A percentile compares a stretch with the other conserved stretches of the same genome.
Conservation (phyloP, 139 green algal genomes). For the Tetraselmis chui region DNA sequence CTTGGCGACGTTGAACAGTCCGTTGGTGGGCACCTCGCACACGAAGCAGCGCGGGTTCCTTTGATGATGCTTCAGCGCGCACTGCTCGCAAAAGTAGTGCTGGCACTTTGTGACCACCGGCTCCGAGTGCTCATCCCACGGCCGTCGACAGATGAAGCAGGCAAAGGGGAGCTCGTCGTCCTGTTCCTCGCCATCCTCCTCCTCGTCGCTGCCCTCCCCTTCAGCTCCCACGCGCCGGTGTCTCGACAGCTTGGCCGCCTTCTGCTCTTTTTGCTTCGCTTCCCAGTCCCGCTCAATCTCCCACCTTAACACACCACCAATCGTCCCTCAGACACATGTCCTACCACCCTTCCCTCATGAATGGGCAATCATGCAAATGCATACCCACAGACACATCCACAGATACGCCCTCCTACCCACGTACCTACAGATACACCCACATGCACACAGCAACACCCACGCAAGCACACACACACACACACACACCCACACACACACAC, state of each 20-base stretch:
- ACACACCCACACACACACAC: too few relatives aligned
- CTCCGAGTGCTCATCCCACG: conserved; percentile 70
- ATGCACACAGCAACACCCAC: too few relatives aligned
- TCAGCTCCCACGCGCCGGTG: conserved; percentile 24
- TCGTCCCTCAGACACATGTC: too few relatives aligned
- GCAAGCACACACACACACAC: too few relatives aligned
- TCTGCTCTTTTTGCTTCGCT: conserved; percentile 76
- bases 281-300: conserved; percentile 78
- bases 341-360: too few relatives aligned
- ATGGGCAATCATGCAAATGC: too few relatives aligned
- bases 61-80: conserved; percentile 85
- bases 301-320: too few relatives aligned
- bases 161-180: conserved; percentile 91
- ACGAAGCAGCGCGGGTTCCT: conserved; percentile 80
- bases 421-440: too few relatives aligned
- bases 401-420: too few relatives aligned
- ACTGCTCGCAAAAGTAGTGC: conserved; percentile 98
- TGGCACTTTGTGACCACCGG: conserved; percentile 89
- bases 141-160: conserved; percentile 82
- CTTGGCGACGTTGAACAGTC: conserved; percentile 95
- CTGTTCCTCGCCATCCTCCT: conserved; percentile 38
- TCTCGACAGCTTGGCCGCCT: conserved; percentile 43
- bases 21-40: conserved; percentile 80
- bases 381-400: too few relatives aligned
- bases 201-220: conserved; percentile 44